Evolutionary conservation across 2,329 filamentous ascomycete species (phyloP).

Genomic region (Fusarium tupiense): DNA sequence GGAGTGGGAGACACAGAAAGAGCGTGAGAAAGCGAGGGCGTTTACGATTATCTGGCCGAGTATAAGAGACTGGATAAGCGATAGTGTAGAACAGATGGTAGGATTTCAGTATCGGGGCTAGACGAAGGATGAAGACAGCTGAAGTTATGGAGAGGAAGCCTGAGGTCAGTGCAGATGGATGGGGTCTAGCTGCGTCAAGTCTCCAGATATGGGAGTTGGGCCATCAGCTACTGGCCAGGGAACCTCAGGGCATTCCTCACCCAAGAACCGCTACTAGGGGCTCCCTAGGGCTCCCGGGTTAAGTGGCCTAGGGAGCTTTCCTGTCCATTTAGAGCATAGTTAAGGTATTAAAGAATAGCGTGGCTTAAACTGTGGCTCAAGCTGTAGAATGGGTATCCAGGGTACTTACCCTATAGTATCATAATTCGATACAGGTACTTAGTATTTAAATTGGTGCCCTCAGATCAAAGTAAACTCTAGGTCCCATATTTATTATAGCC

Average conservation of each 20-base stretch:
- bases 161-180: slow-evolving; percentile 22
- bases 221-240: slow-evolving; percentile 24
- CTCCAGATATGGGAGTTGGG: slow-evolving; percentile 26
- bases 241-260: slow-evolving; percentile 31
- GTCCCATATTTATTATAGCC: background rate
- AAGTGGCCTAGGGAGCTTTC: background rate
- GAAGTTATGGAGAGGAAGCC: slow-evolving; percentile 21
- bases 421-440: too few species aligned
- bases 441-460: too few species aligned
- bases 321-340: background rate
- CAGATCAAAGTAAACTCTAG: background rate
- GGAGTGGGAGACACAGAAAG: background rate
- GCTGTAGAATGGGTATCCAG: background rate
- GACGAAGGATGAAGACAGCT: slow-evolving; percentile 18
- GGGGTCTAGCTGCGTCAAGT: slow-evolving; percentile 31
- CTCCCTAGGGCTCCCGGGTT: background rate
- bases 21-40: background rate
- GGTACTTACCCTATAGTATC: background rate
- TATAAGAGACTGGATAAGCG: slow-evolving; percentile 1
- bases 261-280: slow-evolving; percentile 24
- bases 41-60: background rate
- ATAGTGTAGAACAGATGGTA: slow-evolving; percentile 4
- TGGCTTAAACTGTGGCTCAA: slow-evolving; percentile 11
- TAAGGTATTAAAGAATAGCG: background rate
- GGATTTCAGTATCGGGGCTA: slow-evolving; percentile 17